phyloP scores from a whole-genome alignment of 2,329 filamentous ascomycete genomes.

The Diaporthe sp. region DNA sequence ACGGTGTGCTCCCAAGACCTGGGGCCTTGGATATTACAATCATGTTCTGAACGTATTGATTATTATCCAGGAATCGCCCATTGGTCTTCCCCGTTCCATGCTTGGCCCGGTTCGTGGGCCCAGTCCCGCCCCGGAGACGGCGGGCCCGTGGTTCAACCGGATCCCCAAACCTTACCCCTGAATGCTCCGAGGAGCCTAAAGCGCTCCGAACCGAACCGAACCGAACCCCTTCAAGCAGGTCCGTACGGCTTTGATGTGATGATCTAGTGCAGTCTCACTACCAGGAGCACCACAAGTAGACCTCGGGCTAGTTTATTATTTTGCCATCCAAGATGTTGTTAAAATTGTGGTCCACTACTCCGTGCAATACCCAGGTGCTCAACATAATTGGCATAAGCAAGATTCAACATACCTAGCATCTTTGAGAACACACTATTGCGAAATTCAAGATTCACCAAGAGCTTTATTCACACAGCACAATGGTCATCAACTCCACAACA shows the following conservation, averaged over 20 bases:
- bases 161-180: neutral
- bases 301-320: neutral
- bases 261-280: neutral
- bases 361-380: neutral
- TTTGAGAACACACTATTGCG: neutral
- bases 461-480: neutral
- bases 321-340: constrained; percentile 19
- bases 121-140: neutral
- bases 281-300: neutral
- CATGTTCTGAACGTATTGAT: neutral
- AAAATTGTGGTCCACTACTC: constrained; percentile 9
- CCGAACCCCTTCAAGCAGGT: neutral
- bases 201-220: constrained; percentile 19
- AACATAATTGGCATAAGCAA: neutral
- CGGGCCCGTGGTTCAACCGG: neutral
- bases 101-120: neutral
- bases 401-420: neutral
- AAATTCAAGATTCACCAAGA: neutral
- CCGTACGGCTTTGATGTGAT: neutral
- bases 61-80: neutral
- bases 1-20: neutral
- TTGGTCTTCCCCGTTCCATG: neutral
- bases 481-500: constrained; percentile 25
- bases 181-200: neutral
- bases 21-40: neutral